Conservation (phyloP, 2,329 filamentous ascomycete genomes). For the Epichloe uncinata region DNA sequence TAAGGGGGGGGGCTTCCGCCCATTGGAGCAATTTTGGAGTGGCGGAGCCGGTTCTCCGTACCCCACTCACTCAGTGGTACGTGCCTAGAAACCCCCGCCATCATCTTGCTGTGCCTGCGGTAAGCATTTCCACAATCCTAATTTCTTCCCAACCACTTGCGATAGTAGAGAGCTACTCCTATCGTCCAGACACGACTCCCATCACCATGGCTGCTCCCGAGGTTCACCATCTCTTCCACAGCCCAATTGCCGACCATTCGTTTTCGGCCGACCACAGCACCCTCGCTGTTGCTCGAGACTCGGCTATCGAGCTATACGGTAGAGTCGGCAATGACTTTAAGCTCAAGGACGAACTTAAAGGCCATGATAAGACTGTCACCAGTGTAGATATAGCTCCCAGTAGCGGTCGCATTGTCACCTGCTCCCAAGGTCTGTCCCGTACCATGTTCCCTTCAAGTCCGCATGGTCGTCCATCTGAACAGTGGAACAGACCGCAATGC, state of each 20-base stretch:
- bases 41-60: not conserved
- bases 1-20: conserved; percentile 1
- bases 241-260: conserved; percentile 92
- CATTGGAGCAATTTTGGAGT: not conserved
- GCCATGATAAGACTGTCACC: conserved; percentile 94
- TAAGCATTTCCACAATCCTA: not conserved
- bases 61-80: too few relatives aligned
- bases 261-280: conserved; percentile 87
- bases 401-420: conserved; percentile 89
- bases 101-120: not conserved
- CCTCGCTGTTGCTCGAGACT: conserved; percentile 83
- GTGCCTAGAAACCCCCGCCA: conserved; percentile 5
- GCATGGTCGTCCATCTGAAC: too few relatives aligned
- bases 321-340: conserved; percentile 61
- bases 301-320: conserved; percentile 76
- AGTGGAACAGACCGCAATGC: conserved; percentile 70
- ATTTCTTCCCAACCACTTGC: conserved; percentile 17
- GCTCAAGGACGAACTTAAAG: conserved; percentile 84
- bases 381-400: conserved; percentile 89
- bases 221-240: conserved; percentile 94
- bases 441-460: too few relatives aligned
- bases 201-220: conserved; percentile 67
- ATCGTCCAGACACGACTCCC: conserved; percentile 20
- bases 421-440: conserved; percentile 65
- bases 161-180: conserved; percentile 90